These are phyloP conservation scores for Diaporthe ilicicola DNA, from an alignment of 2,329 filamentous ascomycete genomes.

Conservation along the genomic window DNA sequence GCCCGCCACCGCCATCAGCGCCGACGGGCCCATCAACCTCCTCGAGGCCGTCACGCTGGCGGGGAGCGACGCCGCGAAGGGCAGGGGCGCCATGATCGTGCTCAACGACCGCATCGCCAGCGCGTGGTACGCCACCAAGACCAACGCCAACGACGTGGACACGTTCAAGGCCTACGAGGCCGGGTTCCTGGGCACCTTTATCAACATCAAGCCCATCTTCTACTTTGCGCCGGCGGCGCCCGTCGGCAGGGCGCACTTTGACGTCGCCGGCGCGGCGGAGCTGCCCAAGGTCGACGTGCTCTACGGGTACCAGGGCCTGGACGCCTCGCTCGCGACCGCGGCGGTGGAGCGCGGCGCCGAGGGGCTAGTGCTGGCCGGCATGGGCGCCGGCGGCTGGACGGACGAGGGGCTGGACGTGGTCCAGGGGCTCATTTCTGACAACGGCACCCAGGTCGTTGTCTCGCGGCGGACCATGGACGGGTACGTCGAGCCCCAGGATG, in stretches of 20 bases:
- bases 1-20: conserved; percentile 67
- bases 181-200: conserved; percentile 65
- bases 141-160: conserved; percentile 69
- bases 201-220: conserved; percentile 67
- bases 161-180: conserved; percentile 67
- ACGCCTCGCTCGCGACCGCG: conserved; percentile 54
- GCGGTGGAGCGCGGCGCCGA: conserved; percentile 59
- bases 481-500: conserved; percentile 50
- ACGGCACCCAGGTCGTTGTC: conserved; percentile 58
- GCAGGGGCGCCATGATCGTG: conserved; percentile 66
- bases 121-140: conserved; percentile 68
- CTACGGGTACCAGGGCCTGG: conserved; percentile 63
- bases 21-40: conserved; percentile 70
- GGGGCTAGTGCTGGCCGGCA: conserved; percentile 64
- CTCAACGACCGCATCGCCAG: conserved; percentile 69
- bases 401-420: conserved; percentile 49
- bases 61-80: conserved; percentile 50
- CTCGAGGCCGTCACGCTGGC: conserved; percentile 68
- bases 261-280: conserved; percentile 44
- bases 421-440: conserved; percentile 52
- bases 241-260: conserved; percentile 54
- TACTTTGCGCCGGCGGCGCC: conserved; percentile 63
- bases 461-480: conserved; percentile 61
- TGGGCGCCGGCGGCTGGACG: conserved; percentile 62
- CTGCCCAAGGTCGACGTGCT: conserved; percentile 66